A percentile compares a stretch with the other conserved stretches of the same genome.
phyloP scores from a whole-genome alignment of 768 basidiomycete species.

The Lentinula detonsa region DNA sequence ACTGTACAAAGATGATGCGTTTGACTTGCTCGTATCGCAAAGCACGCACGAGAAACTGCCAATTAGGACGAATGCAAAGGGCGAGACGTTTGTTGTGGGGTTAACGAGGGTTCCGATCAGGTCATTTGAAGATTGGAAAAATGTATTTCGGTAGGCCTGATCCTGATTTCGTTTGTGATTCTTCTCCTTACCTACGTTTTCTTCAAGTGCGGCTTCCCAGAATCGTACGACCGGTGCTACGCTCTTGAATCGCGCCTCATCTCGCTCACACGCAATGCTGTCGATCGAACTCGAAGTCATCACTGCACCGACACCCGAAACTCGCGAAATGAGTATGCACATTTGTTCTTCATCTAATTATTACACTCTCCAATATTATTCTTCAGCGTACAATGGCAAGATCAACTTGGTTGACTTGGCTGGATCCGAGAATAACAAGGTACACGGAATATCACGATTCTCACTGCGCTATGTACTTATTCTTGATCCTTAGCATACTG shows the following conservation, averaged over 20 bases:
- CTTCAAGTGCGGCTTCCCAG: constrained; percentile 56
- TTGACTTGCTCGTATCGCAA: constrained; percentile 75
- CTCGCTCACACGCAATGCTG: constrained; percentile 84
- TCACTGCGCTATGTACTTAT: neutral
- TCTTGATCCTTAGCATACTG: constrained; percentile 49
- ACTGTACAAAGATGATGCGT: constrained; percentile 89
- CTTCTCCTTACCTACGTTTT: constrained; percentile 1
- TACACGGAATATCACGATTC: neutral
- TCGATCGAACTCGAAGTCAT: constrained; percentile 63
- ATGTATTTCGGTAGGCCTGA: constrained; percentile 36
- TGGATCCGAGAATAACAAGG: constrained; percentile 54
- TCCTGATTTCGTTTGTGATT: neutral
- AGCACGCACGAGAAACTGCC: constrained; percentile 55
- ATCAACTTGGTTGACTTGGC: constrained; percentile 87
- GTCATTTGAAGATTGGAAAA: constrained; percentile 38
- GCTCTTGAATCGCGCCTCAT: constrained; percentile 77
- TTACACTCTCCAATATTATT: neutral
- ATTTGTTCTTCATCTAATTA: neutral
- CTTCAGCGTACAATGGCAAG: constrained; percentile 61
- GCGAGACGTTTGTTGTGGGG: constrained; percentile 51
- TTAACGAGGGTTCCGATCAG: constrained; percentile 35
- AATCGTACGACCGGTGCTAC: constrained; percentile 84
- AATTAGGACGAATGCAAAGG: constrained; percentile 46
- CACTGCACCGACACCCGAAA: constrained; percentile 26
- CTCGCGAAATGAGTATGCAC: constrained; percentile 45